phyloP scores from a whole-genome alignment of 2,329 filamentous ascomycete species.

The Xylaria arbuscula region DNA sequence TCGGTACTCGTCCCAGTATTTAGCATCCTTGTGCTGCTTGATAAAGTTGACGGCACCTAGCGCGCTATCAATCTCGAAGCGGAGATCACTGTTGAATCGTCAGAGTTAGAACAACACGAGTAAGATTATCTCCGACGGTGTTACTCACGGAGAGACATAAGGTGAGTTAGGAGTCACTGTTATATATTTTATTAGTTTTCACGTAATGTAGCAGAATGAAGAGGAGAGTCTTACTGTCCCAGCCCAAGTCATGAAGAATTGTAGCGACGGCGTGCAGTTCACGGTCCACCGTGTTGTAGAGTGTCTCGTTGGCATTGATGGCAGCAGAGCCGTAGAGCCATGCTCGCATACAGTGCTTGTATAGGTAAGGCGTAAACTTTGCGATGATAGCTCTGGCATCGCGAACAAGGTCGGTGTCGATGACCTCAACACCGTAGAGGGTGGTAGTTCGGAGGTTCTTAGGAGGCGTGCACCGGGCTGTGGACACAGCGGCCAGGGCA shows the following conservation, averaged over 20 bases:
- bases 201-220: not conserved
- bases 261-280: slow-evolving; percentile 35
- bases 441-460: slow-evolving; percentile 25
- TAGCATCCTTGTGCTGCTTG: slow-evolving; percentile 29
- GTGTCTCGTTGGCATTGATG: slow-evolving; percentile 35
- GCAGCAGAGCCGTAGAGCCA: slow-evolving; percentile 36
- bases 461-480: slow-evolving; percentile 20
- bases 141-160: slow-evolving; percentile 32
- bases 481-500: slow-evolving; percentile 18
- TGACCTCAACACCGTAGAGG: slow-evolving; percentile 34
- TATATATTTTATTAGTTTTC: slow-evolving; percentile 18
- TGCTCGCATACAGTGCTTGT: slow-evolving; percentile 32
- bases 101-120: not conserved
- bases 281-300: slow-evolving; percentile 25
- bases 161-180: slow-evolving; percentile 36
- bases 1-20: slow-evolving; percentile 29
- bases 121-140: too few relatives aligned
- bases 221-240: slow-evolving; percentile 33
- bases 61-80: slow-evolving; percentile 36
- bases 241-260: slow-evolving; percentile 36
- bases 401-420: slow-evolving; percentile 36
- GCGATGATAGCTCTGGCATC: slow-evolving; percentile 33
- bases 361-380: slow-evolving; percentile 32
- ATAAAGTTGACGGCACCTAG: slow-evolving; percentile 32
- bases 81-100: slow-evolving; percentile 19